Evolutionary conservation across 1,284 basidiomycete species (phyloP).

Genomic region (Cystobasidium slooffiae): DNA sequence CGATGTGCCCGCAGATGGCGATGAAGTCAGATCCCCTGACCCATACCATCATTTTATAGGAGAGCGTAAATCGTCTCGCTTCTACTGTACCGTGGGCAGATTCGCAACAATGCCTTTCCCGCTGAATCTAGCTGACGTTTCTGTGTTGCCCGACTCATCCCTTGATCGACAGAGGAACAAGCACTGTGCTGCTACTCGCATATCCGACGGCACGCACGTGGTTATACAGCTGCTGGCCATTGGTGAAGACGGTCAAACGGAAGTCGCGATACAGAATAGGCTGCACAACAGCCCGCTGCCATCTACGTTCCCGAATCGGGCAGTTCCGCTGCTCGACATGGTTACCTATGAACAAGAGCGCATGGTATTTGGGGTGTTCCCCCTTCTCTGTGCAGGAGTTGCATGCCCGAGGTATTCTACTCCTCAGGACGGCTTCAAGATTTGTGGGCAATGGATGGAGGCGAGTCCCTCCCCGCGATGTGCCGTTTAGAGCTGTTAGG

Average conservation of each 20-base stretch:
- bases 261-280: not conserved
- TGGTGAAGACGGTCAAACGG: conserved; percentile 4
- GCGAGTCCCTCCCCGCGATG: not conserved
- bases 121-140: too few species aligned
- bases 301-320: not conserved
- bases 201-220: conserved; percentile 1
- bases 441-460: conserved; percentile 5
- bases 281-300: not conserved
- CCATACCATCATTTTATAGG: not conserved
- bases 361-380: conserved; percentile 1
- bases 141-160: too few species aligned
- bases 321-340: not conserved
- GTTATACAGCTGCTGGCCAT: not conserved
- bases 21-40: not conserved
- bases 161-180: not conserved
- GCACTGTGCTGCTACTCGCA: not conserved
- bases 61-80: not conserved
- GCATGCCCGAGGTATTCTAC: not conserved
- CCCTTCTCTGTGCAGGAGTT: not conserved
- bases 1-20: not conserved
- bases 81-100: not conserved
- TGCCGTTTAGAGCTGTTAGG: not conserved
- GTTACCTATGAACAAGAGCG: not conserved
- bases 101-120: too few species aligned
- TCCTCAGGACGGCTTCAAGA: not conserved